These are phyloP conservation scores for Bruguiera gymnorhiza DNA, from an alignment of 345 rosid genomes.

Conservation along the genomic window DNA sequence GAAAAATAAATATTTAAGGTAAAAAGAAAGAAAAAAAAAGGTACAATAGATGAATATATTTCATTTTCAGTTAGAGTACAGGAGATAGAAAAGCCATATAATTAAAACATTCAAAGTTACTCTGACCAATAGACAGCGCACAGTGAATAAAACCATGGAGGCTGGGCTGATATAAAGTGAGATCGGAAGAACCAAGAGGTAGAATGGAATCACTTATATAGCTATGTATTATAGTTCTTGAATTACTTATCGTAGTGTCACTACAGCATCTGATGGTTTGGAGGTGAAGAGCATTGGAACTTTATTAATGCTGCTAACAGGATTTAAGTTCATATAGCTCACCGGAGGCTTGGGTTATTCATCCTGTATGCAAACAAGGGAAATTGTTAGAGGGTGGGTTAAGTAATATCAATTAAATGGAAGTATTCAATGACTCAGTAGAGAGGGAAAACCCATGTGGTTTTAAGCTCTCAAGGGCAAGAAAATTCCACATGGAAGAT, in stretches of 20 bases:
- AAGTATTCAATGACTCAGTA: background rate
- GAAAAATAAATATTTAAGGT: too few species aligned
- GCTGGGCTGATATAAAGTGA: too few species aligned
- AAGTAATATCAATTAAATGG: background rate
- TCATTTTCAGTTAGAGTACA: too few species aligned
- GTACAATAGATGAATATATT: too few species aligned
- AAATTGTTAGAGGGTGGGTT: background rate
- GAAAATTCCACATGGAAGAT: background rate
- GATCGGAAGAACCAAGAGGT: too few species aligned
- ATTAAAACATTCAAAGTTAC: constrained; percentile 8
- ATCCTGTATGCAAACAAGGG: constrained; percentile 16
- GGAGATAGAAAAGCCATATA: background rate
- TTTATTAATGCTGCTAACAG: background rate
- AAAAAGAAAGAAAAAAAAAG: too few species aligned
- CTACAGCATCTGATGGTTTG: too few species aligned
- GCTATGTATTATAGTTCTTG: too few species aligned
- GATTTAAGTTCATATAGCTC: background rate
- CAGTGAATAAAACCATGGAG: too few species aligned
- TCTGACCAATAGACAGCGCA: background rate
- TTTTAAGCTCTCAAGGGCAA: background rate
- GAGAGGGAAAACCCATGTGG: background rate
- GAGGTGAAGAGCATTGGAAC: background rate
- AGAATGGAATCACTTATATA: too few species aligned
- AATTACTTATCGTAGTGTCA: too few species aligned
- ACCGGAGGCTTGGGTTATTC: constrained; percentile 50